Base-by-base conservation (phyloP, 805 yeast species). In the Zygosaccharomyces kombuchaensis region DNA sequence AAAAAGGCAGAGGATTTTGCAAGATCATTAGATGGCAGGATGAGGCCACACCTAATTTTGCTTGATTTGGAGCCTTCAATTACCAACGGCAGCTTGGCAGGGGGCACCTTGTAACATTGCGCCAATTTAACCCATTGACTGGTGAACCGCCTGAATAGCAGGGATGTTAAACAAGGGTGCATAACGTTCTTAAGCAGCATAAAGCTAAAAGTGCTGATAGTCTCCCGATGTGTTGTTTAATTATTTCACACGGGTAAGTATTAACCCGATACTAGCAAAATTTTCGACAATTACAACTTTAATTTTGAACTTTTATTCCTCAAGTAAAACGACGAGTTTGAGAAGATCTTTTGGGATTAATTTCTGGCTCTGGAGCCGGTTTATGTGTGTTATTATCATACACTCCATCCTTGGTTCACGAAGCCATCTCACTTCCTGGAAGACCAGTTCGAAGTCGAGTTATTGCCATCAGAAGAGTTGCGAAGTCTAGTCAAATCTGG, bases 21-120 rank as follows among this genome's bases (percentile, higher is more conserved):
- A 1, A 34, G 25, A 8, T 26, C 36, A 19, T 40, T 37, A 9
- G 47, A 29, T 10, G 60, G 32, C 1, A 60, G 54, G 23, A 65
- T 47, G 8, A 66, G 47, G 2, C 69, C 70, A 32, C 66, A 58
- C 41, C 67, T 52, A 9, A 62, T 48, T 9, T 55, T 55, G 2
- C 44, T 34, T n/a, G 52, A 43, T 27, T 53, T 51, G 26, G 34
- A 25, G 34, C 44, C 48, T 12, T 50, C 13, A 4, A 52, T 29
- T 31, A 64, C 41, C 7, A 60, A 41, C 8, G 51, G 54, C 14
- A 65, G 48, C 47, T 66, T 65, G 34, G 54, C 43, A 34, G 58
- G 60, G 3, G 59, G 40, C 6, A 56, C 55, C 37, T 56, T 40
- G 34, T 55, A 53, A 36, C 63, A 44, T 2, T 56, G 51, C 13